Evolutionary conservation across 768 basidiomycete species (phyloP).

Genomic region (Trametes villosa): DNA sequence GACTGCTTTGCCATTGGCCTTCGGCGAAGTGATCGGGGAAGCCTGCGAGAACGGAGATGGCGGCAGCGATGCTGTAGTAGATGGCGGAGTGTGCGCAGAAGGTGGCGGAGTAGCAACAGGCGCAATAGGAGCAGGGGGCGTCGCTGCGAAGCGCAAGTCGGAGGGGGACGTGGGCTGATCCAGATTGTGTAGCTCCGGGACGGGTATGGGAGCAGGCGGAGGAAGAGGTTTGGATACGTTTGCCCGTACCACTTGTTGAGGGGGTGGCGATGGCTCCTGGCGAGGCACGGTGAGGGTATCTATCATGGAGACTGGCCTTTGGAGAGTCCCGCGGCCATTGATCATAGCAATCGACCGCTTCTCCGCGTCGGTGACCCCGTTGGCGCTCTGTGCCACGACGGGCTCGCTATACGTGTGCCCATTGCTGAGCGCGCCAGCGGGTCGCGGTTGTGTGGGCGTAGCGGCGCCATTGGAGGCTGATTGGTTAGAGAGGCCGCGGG

Average conservation of each 20-base stretch:
- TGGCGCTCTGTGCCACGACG: constrained; percentile 15
- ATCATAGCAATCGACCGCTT: constrained; percentile 13
- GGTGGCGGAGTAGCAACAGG: constrained; percentile 1
- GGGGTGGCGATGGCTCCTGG: constrained; percentile 4
- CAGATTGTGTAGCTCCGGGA: constrained; percentile 11
- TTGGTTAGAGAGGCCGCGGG: constrained; percentile 41
- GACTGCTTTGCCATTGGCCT: constrained; percentile 19
- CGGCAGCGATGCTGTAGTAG: constrained; percentile 8
- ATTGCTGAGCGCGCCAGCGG: constrained; percentile 11
- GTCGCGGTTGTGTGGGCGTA: constrained; percentile 4
- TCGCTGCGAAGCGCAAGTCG: background rate
- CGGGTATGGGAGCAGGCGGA: constrained; percentile 1
- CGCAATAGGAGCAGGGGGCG: constrained; percentile 11
- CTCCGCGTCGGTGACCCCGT: constrained; percentile 20
- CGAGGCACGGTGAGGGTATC: constrained; percentile 19
- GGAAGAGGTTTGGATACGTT: constrained; percentile 9
- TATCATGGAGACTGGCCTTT: constrained; percentile 31
- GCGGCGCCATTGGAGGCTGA: constrained; percentile 7
- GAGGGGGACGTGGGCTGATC: background rate
- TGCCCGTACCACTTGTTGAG: background rate
- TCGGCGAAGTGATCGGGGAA: constrained; percentile 5
- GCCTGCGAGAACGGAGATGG: constrained; percentile 15
- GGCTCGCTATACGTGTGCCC: constrained; percentile 27
- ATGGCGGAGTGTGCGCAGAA: constrained; percentile 2
- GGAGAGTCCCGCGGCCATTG: constrained; percentile 7